Evolutionary conservation across 441 rosid species (phyloP), one percentile per base, ranked within the genome.

Genomic region (Mallotus repandus): DNA sequence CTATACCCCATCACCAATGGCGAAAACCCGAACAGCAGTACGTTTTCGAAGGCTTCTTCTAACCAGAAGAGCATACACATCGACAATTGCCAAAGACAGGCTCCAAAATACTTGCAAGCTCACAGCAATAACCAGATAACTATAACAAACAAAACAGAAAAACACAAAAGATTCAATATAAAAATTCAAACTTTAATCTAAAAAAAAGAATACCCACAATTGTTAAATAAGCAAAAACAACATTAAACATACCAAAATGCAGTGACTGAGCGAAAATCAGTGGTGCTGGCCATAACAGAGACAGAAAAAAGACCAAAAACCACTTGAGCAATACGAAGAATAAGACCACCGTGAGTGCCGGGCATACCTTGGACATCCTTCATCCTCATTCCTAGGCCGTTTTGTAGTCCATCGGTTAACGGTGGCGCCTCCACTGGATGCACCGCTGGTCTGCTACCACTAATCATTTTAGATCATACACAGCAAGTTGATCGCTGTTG

Each of bases 291-390:
- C 98, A 90, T 94, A 81, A 88, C 92, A 74, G 78, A 82, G 77
- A 87, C 80, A 70, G 97, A 85, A 64, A 87, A 75, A 49, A 79
- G 65, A 53, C 91, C 89, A 35, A 90, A 86, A 22, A 80, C 66
- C 78, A 88, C 85, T 77, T 90, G 97, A 49, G 57, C 72, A 81
- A 89, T 82, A 18, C 97, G 93, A 68, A 91, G 87, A 68, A 81
- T 56, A 19, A 91, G 88, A 53, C 97, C 91, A 8, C 94, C 98
- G 58, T 75, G 76, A 9, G 96, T 94, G 64, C 98, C 98, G 4
- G 97, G 92, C 96, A 89, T 90, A 46, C 97, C 96, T 58, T 91
- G 96, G 16, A 88, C 70, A 76, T 90, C 90, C 77, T 85, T 90
- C 98, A 94, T 89, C 83, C 94, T 86, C 70, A 82, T 82, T 61